Percentiles rank a stretch among this genome's conserved stretches.
Conservation (phyloP, 805 yeast genomes). For the Cyberlindnera meyerae region DNA sequence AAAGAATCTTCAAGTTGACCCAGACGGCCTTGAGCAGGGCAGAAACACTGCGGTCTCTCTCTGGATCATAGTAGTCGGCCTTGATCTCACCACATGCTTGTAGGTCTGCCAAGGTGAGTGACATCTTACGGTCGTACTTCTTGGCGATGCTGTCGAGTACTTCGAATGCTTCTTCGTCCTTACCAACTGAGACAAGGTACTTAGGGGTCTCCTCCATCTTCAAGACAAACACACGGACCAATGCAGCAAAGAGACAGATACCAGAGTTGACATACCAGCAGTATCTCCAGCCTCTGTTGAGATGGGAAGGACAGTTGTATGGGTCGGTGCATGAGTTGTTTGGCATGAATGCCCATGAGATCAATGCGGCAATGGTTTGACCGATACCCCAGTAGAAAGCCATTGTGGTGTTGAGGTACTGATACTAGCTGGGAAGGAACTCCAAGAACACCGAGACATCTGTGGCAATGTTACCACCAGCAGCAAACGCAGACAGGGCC, state of each 20-base stretch:
- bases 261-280: slow-evolving; percentile 49
- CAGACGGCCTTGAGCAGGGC: slow-evolving; percentile 23
- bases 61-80: slow-evolving; percentile 23
- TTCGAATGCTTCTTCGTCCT: slow-evolving; percentile 44
- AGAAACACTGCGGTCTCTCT: slow-evolving; percentile 16
- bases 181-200: slow-evolving; percentile 43
- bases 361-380: slow-evolving; percentile 43
- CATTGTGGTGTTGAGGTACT: slow-evolving; percentile 44
- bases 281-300: slow-evolving; percentile 58
- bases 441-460: slow-evolving; percentile 50
- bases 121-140: slow-evolving; percentile 36
- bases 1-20: slow-evolving; percentile 39
- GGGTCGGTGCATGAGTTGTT: slow-evolving; percentile 39
- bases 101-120: slow-evolving; percentile 44
- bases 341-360: slow-evolving; percentile 52
- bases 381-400: slow-evolving; percentile 58
- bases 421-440: slow-evolving; percentile 44
- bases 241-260: slow-evolving; percentile 41
- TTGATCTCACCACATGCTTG: slow-evolving; percentile 38
- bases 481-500: slow-evolving; percentile 38
- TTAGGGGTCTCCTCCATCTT: slow-evolving; percentile 50
- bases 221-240: slow-evolving; percentile 40
- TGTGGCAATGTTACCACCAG: slow-evolving; percentile 50
- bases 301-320: slow-evolving; percentile 38
- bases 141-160: slow-evolving; percentile 40